Conservation (phyloP, 768 basidiomycete genomes). For the Coprinopsis sp. region DNA sequence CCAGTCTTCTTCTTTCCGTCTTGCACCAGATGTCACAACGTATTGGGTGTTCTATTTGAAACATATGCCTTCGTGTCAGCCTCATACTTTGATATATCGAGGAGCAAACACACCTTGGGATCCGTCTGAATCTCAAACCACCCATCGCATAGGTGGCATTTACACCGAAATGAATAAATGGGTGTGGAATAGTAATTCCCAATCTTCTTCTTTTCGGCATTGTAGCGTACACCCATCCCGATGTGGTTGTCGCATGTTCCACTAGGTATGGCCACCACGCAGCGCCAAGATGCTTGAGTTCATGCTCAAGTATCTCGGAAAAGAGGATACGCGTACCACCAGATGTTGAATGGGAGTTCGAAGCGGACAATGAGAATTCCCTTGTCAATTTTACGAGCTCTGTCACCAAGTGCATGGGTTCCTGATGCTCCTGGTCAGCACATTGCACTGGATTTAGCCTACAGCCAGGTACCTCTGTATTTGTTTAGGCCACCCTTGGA, state of each 20-base stretch:
- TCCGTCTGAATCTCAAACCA: slow-evolving; percentile 99
- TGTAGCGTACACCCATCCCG: slow-evolving; percentile 99
- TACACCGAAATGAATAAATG: slow-evolving; percentile 93
- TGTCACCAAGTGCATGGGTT: slow-evolving; percentile 89
- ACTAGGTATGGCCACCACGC: too few relatives aligned
- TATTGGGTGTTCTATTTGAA: slow-evolving; percentile 83
- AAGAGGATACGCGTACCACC: slow-evolving; percentile 59
- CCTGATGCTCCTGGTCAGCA: slow-evolving; percentile 39
- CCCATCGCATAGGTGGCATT: slow-evolving; percentile 93
- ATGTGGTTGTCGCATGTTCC: slow-evolving; percentile 94
- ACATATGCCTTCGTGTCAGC: not conserved
- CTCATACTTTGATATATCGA: not conserved
- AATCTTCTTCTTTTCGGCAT: slow-evolving; percentile 97
- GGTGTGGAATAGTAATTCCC: slow-evolving; percentile 94
- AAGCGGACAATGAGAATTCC: slow-evolving; percentile 95
- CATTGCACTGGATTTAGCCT: not conserved
- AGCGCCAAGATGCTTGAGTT: not conserved
- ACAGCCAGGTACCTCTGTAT: slow-evolving; percentile 48
- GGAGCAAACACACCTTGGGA: slow-evolving; percentile 62
- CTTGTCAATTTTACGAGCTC: slow-evolving; percentile 93
- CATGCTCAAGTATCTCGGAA: not conserved
- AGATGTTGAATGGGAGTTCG: slow-evolving; percentile 94
- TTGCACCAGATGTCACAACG: slow-evolving; percentile 88
- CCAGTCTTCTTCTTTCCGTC: slow-evolving; percentile 95
- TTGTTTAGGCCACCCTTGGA: slow-evolving; percentile 67